These are phyloP conservation scores for Ophiocordyceps polyrhachis-furcata DNA, from an alignment of 2,329 filamentous ascomycete genomes.

Conservation along the genomic window DNA sequence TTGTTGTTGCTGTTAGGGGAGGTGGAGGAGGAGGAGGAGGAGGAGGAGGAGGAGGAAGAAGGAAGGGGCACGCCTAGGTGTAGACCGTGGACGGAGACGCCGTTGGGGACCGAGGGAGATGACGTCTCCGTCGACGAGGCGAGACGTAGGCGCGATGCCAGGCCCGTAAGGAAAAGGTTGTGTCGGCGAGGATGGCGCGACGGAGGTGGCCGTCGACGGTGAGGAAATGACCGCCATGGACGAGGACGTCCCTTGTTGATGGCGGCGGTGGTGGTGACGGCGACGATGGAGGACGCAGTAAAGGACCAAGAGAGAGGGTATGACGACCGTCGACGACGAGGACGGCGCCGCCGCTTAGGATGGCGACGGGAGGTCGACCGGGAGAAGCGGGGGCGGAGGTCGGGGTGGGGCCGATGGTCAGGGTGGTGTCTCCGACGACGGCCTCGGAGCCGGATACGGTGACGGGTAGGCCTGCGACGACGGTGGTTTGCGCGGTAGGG, in stretches of 20 bases:
- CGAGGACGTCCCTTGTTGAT: slow-evolving; percentile 16
- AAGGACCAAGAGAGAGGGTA: slow-evolving; percentile 16
- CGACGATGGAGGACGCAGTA: slow-evolving; percentile 8
- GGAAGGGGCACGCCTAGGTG: slow-evolving; percentile 21
- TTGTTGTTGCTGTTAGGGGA: too few species aligned
- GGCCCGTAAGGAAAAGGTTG: slow-evolving; percentile 24
- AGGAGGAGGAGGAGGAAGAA: too few species aligned
- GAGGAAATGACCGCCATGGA: slow-evolving; percentile 28
- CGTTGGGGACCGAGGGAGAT: slow-evolving; percentile 29
- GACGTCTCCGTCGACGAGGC: slow-evolving; percentile 29
- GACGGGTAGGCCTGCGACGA: slow-evolving; percentile 21
- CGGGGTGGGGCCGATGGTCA: slow-evolving; percentile 9
- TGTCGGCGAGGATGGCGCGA: slow-evolving; percentile 22
- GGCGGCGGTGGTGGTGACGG: too few species aligned
- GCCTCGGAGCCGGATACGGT: slow-evolving; percentile 21
- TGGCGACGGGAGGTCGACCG: background rate
- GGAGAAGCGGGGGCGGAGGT: background rate
- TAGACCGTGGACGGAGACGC: slow-evolving; percentile 20
- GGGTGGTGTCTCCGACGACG: slow-evolving; percentile 22
- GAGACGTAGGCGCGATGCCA: slow-evolving; percentile 12
- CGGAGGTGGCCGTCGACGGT: slow-evolving; percentile 22
- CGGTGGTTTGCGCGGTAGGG: slow-evolving; percentile 17
- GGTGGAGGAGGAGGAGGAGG: too few species aligned
- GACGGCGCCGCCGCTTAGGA: background rate
- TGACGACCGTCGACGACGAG: slow-evolving; percentile 9